Evolutionary conservation across 2,329 filamentous ascomycete genomes (phyloP), one percentile per base, ranked within the genome.

Genomic region (Diaporthe destruens): DNA sequence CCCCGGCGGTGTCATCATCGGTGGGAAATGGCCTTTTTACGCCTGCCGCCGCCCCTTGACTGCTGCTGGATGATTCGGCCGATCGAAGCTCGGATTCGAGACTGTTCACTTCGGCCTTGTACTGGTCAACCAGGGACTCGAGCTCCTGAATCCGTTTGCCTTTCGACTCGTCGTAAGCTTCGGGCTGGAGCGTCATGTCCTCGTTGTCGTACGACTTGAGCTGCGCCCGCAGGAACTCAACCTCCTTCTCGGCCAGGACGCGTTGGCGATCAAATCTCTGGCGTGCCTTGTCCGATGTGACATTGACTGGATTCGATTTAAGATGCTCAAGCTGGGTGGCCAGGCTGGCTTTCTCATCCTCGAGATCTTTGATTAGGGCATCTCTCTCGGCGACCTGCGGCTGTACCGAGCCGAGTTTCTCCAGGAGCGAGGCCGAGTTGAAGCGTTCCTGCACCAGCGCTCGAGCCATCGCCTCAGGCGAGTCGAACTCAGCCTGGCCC

Each of bases 191-290:
- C 0, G 95, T 95, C 69, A 91, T 90, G 78, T 98, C 95, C 81
- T 99, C 96, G 0, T 90, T 89, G 78, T 98, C 94, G 74, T 97
- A 93, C 0, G 93, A 92, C 82, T 95, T 95, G 70, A 98, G 87
- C 81, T 99, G 96, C 0, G 94, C 96, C 29, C 96, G 93, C 8
- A 99, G 88, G 80, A 97, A 98, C 76, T 98, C 95, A 0, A 96
- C 94, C 80, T 99, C 97, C 79, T 98, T 98, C 32, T 94, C 87
- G 0, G 95, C 94, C 9, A 99, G 87, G 0, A 88, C 90, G 72
- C 94, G 93, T 80, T 98, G 96, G 72, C 96, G 89, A 77, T 99
- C 96, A 0, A 98, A 84, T 42, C 96, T 90, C 69, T 93, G 85
- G 55, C 91, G 91, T 1, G 89, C 88, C 82, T 95, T 93, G 78